These are phyloP conservation scores for Glutinoglossum americanum DNA, from an alignment of 495 filamentous ascomycete species.

Conservation along the genomic window DNA sequence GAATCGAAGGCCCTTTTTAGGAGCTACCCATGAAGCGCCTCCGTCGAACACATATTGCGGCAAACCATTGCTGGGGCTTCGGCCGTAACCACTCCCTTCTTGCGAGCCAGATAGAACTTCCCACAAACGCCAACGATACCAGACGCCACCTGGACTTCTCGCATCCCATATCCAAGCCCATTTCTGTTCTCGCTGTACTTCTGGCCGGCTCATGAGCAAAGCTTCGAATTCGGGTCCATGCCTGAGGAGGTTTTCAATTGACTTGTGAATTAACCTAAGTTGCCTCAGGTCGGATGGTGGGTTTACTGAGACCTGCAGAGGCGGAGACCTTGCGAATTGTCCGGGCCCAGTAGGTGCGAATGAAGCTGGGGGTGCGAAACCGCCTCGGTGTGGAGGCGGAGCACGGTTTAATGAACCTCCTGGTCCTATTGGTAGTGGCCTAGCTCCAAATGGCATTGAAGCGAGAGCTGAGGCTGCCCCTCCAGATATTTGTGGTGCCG, in stretches of 20 bases:
- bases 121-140: slow-evolving; percentile 85
- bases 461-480: slow-evolving; percentile 26
- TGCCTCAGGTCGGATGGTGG: slow-evolving; percentile 60
- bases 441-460: slow-evolving; percentile 70
- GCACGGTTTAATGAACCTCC: slow-evolving; percentile 27
- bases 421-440: slow-evolving; percentile 29
- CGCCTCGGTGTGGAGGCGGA: slow-evolving; percentile 42
- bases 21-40: slow-evolving; percentile 46
- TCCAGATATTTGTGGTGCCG: slow-evolving; percentile 27
- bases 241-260: slow-evolving; percentile 53
- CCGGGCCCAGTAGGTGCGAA: slow-evolving; percentile 23
- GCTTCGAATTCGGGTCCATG: slow-evolving; percentile 84
- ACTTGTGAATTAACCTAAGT: slow-evolving; percentile 70
- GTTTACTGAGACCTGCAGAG: slow-evolving; percentile 50
- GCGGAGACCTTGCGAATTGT: slow-evolving; percentile 16
- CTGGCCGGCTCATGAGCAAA: slow-evolving; percentile 62
- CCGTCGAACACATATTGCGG: slow-evolving; percentile 39
- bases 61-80: slow-evolving; percentile 10
- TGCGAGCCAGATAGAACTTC: slow-evolving; percentile 42
- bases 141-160: slow-evolving; percentile 54
- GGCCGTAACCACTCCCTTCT: slow-evolving; percentile 10
- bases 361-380: slow-evolving; percentile 63
- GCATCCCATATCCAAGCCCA: slow-evolving; percentile 94
- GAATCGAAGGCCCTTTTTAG: slow-evolving; percentile 42
- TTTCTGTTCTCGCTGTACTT: slow-evolving; percentile 62